Conservation (phyloP, 179 eudicot species). For the Patellifolia procumbens region DNA sequence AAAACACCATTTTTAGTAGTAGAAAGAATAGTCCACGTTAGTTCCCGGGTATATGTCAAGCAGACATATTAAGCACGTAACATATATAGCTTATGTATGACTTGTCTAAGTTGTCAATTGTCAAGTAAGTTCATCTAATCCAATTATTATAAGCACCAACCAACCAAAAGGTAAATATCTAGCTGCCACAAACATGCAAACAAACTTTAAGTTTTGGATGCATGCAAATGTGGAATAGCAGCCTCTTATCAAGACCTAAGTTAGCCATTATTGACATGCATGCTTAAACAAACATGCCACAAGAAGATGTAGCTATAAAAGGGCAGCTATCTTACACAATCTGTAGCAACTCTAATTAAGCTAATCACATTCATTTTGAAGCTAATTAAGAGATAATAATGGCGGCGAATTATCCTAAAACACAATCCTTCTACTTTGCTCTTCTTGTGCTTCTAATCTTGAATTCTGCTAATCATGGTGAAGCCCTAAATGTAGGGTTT, state of each 20-base stretch:
- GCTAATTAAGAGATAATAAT: conserved; percentile 8
- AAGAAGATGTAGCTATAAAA: too few species aligned
- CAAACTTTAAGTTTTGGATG: background rate
- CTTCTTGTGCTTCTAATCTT: conserved; percentile 21
- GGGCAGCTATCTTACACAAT: background rate
- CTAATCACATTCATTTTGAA: background rate
- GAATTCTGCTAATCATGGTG: conserved; percentile 12
- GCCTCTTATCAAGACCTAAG: too few species aligned
- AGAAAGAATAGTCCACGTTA: too few species aligned
- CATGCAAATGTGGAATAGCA: conserved; percentile 18
- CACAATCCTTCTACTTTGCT: conserved; percentile 13
- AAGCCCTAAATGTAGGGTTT: conserved; percentile 32
- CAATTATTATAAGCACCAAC: conserved; percentile 10
- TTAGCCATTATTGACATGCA: background rate
- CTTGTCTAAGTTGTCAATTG: too few species aligned
- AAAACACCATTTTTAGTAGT: too few species aligned
- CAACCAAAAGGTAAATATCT: conserved; percentile 3
- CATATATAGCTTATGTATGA: too few species aligned
- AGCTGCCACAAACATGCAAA: conserved; percentile 17
- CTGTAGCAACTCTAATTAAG: background rate
- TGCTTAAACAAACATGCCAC: too few species aligned
- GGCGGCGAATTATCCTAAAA: conserved; percentile 3
- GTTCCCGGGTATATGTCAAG: too few species aligned
- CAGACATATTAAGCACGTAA: background rate
- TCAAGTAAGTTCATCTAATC: background rate